A percentile compares a stretch with the other conserved stretches of the same genome.
These are phyloP conservation scores for Hypoxylon rickii DNA, from an alignment of 495 filamentous ascomycete species.

Conservation along the genomic window DNA sequence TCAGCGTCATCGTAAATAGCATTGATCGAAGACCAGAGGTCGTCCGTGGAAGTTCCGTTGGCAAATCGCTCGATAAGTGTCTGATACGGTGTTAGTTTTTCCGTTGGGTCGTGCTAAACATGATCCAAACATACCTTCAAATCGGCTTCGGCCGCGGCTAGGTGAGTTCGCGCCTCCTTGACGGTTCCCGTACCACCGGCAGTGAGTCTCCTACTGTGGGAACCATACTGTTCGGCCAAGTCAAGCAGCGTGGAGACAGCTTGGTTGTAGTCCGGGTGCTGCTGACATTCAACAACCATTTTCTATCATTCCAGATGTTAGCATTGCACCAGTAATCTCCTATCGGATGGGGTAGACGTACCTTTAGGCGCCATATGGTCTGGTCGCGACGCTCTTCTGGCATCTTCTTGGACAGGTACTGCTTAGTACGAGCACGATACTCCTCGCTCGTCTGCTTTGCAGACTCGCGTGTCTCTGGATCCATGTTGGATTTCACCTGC, in stretches of 20 bases:
- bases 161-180: conserved; percentile 67
- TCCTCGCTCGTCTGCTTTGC: conserved; percentile 44
- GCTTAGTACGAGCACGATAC: conserved; percentile 62
- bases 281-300: conserved; percentile 95
- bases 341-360: too few relatives aligned
- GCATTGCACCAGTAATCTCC: neutral
- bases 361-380: conserved; percentile 85
- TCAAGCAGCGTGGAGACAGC: conserved; percentile 84
- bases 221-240: conserved; percentile 84
- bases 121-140: conserved; percentile 63
- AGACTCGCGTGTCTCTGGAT: conserved; percentile 51
- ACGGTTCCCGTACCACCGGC: conserved; percentile 66
- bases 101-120: conserved; percentile 24
- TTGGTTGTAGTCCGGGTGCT: conserved; percentile 87
- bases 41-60: conserved; percentile 86
- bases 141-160: conserved; percentile 75
- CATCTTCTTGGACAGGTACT: conserved; percentile 81
- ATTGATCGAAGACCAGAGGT: conserved; percentile 84
- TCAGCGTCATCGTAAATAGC: conserved; percentile 91
- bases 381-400: conserved; percentile 94
- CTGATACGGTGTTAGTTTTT: conserved; percentile 62
- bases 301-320: conserved; percentile 55
- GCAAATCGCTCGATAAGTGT: conserved; percentile 92
- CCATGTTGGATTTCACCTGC: conserved; percentile 51
- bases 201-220: conserved; percentile 68